Base-by-base conservation (phyloP, 495 filamentous ascomycete species). In the Daldinia concentrica region DNA sequence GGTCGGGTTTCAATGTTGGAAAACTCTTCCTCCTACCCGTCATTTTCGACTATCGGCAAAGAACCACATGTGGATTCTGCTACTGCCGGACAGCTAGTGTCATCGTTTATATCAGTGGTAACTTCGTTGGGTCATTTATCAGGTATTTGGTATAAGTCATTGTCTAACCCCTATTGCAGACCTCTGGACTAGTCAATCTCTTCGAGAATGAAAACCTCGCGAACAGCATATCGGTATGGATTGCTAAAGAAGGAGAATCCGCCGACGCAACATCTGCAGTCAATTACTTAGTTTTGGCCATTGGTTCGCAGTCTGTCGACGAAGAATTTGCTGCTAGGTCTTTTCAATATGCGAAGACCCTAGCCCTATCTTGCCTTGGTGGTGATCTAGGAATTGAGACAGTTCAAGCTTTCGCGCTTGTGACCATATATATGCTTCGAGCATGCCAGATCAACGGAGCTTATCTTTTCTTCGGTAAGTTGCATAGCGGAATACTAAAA, bases 1-100 rank as follows among this genome's bases (percentile, higher is more conserved):
- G 85, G 85, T 26, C 85, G 89, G 14, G 87, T 91, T 72, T 88
- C 87, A 2, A 89, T 90, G 78, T 77, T 88, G n/a, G 90, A 91
- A 66, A 84, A 82, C 65, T 70, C 75, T 22, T 62, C 69, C 36
- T 72, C 75, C 15, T 52, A 74, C 19, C 54, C 63, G 3, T 54
- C 62, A 19, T 36, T 76, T 39, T 34, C 58, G 26, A 29, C 62
- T 36, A 41, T 62, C 52, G 2, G 29, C 4, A 62, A 54, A 11
- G 74, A 74, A 11, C 79, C 77, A 14, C 14, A 55, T 19, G 71
- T 80, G 30, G 68, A 74, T 8, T 15, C 56, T 8, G 30, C 59
- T 7, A 19, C 17, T 15, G 65, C 74, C 19, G 66, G 65, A 14
- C 51, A 69, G 19, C 64, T 77, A 0, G 78, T 83, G 12, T 43